Conservation (phyloP, 129 eudicot genomes). For the Helianthus tuberosus region DNA sequence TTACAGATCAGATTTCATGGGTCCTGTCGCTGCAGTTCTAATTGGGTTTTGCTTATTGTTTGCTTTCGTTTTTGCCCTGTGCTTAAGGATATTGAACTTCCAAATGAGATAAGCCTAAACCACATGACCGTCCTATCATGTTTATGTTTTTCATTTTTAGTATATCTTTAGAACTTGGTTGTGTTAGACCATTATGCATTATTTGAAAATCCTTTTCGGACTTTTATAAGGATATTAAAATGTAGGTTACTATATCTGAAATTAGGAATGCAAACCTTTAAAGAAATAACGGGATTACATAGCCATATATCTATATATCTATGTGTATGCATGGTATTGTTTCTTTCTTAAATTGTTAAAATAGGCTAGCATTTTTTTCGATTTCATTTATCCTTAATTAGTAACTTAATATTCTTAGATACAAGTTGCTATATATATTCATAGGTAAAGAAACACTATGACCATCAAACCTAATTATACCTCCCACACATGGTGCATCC, state of each 20-base stretch:
- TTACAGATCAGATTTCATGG: constrained; percentile 51
- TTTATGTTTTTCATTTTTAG: background rate
- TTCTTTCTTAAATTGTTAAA: too few species aligned
- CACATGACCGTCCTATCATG: background rate
- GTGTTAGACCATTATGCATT: background rate
- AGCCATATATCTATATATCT: too few species aligned
- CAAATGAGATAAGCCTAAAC: constrained; percentile 47
- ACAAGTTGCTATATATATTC: too few species aligned
- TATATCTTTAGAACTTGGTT: background rate
- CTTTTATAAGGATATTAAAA: background rate
- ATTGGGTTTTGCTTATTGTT: constrained; percentile 58
- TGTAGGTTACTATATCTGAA: background rate
- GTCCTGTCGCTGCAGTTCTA: constrained; percentile 50
- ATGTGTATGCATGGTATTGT: too few species aligned
- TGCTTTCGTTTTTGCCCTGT: constrained; percentile 47
- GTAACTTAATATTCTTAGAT: too few species aligned
- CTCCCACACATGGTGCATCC: background rate
- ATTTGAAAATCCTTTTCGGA: background rate
- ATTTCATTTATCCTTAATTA: too few species aligned
- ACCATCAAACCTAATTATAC: background rate
- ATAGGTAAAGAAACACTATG: background rate
- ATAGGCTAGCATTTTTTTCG: too few species aligned
- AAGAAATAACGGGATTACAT: too few species aligned
- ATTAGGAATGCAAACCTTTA: too few species aligned
- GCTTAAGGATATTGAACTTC: constrained; percentile 54